Percentiles rank a stretch among this genome's conserved stretches.
These are phyloP conservation scores for Blastocystis sp. DNA, from an alignment of 352 stramenopile species.

Conservation along the genomic window DNA sequence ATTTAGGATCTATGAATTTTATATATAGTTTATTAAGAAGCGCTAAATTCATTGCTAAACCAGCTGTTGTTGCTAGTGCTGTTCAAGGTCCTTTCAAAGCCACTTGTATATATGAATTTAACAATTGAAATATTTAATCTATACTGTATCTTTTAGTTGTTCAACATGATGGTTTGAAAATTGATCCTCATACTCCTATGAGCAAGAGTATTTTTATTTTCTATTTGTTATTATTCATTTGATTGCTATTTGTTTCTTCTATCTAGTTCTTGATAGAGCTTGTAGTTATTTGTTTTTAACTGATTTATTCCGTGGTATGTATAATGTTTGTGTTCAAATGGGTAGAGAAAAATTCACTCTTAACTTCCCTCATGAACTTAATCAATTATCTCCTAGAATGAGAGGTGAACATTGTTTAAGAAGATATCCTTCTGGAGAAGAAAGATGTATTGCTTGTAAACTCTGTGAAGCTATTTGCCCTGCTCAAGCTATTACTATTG, in stretches of 20 bases:
- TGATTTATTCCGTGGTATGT: slow-evolving; percentile 62
- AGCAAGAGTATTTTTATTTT: slow-evolving; percentile 33
- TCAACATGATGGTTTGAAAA: slow-evolving; percentile 30
- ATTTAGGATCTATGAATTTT: too few relatives aligned
- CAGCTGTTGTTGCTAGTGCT: too few relatives aligned
- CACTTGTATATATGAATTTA: too few relatives aligned
- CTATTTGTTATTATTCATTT: too few relatives aligned
- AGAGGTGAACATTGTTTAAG: slow-evolving; percentile 88
- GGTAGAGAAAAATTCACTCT: slow-evolving; percentile 70
- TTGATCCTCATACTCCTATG: slow-evolving; percentile 37
- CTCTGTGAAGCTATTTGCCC: slow-evolving; percentile 97
- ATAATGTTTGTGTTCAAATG: slow-evolving; percentile 53
- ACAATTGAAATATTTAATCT: too few relatives aligned
- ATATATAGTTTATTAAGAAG: too few relatives aligned
- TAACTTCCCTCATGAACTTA: slow-evolving; percentile 97
- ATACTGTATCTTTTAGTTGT: too few relatives aligned
- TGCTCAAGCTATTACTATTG: slow-evolving; percentile 96
- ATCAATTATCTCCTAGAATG: slow-evolving; percentile 79
- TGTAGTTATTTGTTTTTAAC: slow-evolving; percentile 57
- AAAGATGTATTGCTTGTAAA: slow-evolving; percentile 98
- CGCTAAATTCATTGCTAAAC: too few relatives aligned
- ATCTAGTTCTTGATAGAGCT: slow-evolving; percentile 19
- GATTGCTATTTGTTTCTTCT: too few relatives aligned
- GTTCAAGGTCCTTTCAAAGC: too few relatives aligned
- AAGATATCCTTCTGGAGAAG: slow-evolving; percentile 92